Evolutionary conservation across 352 stramenopile species (phyloP).

Genomic region (Globisporangium iwayamae): DNA sequence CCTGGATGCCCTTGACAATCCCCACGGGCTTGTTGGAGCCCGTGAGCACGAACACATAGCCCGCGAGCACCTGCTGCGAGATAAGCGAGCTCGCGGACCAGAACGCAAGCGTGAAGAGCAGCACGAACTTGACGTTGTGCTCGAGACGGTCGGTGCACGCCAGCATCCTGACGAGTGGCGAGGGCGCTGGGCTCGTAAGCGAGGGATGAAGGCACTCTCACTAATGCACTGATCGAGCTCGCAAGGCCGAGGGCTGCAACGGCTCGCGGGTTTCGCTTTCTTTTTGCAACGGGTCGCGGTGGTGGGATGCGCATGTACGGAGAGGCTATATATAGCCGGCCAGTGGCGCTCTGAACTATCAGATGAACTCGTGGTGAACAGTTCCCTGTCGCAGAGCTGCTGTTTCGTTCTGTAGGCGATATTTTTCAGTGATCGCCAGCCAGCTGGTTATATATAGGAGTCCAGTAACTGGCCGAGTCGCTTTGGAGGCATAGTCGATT

Average conservation of each 20-base stretch:
- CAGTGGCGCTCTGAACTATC: no score
- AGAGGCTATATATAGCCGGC: no score
- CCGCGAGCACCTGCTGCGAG: constrained; percentile 49
- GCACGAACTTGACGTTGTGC: constrained; percentile 69
- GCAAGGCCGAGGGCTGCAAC: neutral
- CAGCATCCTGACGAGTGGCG: neutral
- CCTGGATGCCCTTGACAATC: constrained; percentile 43
- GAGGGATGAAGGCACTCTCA: no score
- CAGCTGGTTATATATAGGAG: neutral
- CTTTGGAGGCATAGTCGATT: no score
- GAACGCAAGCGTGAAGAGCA: constrained; percentile 69
- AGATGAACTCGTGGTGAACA: no score
- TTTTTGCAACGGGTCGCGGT: neutral
- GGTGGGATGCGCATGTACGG: no score
- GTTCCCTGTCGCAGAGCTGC: no score
- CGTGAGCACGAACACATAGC: constrained; percentile 60
- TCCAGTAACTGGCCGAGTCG: no score
- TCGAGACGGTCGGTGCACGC: constrained; percentile 23
- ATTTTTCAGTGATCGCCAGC: neutral
- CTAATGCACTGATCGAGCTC: no score
- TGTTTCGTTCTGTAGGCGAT: no score
- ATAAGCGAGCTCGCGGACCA: constrained; percentile 59
- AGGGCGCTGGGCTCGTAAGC: no score
- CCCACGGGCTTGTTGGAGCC: constrained; percentile 42
- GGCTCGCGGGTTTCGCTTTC: neutral